Evolutionary conservation across 177 flowering plant species (phyloP).

Genomic region (Vitis hybrid): DNA sequence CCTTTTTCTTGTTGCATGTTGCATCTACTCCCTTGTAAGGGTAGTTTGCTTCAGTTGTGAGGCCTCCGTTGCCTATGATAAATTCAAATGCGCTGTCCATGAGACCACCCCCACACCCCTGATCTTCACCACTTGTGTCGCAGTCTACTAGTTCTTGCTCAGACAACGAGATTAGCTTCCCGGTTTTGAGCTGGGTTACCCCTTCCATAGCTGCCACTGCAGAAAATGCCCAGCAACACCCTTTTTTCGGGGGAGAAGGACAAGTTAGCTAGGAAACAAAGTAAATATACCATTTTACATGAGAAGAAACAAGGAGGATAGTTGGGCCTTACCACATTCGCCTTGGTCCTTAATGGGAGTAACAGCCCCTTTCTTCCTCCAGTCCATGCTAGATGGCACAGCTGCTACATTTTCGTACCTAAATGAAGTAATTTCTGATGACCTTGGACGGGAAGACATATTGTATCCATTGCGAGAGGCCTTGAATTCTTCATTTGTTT

Average conservation of each 20-base stretch:
- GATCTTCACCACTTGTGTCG: slow-evolving; percentile 22
- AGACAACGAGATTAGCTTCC: slow-evolving; percentile 33
- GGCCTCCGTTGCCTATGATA: slow-evolving; percentile 29
- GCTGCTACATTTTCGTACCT: slow-evolving; percentile 32
- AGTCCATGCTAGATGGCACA: slow-evolving; percentile 40
- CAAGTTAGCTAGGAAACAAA: not conserved
- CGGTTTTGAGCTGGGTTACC: slow-evolving; percentile 20
- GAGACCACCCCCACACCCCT: slow-evolving; percentile 41
- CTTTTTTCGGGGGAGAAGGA: not conserved
- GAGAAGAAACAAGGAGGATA: not conserved
- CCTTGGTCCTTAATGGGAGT: slow-evolving; percentile 53
- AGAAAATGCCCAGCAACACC: slow-evolving; percentile 40
- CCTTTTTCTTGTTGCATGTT: slow-evolving; percentile 22
- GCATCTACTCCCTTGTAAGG: slow-evolving; percentile 32
- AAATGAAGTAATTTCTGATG: slow-evolving; percentile 8
- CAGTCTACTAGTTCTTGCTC: slow-evolving; percentile 48
- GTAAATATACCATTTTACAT: too few species aligned
- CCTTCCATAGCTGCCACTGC: slow-evolving; percentile 35
- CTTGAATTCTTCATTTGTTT: slow-evolving; percentile 46
- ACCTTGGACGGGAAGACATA: not conserved
- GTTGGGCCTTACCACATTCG: slow-evolving; percentile 36
- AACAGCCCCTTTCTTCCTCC: slow-evolving; percentile 56
- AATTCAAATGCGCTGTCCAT: slow-evolving; percentile 41
- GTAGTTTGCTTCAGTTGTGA: slow-evolving; percentile 34
- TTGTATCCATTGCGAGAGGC: slow-evolving; percentile 43